These are phyloP conservation scores for Entonaema liquescens DNA, from an alignment of 495 filamentous ascomycete species.

Conservation along the genomic window DNA sequence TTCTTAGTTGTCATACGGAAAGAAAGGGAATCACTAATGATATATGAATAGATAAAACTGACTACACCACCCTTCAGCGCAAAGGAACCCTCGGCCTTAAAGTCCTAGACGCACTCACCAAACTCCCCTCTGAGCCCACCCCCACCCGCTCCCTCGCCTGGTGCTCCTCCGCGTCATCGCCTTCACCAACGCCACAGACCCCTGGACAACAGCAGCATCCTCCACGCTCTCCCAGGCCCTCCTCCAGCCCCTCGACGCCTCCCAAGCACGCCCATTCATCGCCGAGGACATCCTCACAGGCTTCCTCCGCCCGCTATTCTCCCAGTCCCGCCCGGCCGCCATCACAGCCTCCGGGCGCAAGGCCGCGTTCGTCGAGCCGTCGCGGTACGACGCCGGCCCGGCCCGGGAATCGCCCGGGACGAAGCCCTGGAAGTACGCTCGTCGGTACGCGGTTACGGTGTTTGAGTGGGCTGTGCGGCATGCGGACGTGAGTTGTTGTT, in stretches of 20 bases:
- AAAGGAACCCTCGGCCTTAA: conserved; percentile 35
- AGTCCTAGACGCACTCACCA: conserved; percentile 20
- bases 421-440: conserved; percentile 79
- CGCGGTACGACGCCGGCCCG: conserved; percentile 46
- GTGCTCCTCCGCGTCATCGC: conserved; percentile 48
- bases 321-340: conserved; percentile 67
- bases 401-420: conserved; percentile 57
- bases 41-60: conserved; percentile 28
- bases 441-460: conserved; percentile 68
- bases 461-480: conserved; percentile 70
- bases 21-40: not conserved
- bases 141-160: conserved; percentile 29
- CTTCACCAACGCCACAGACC: conserved; percentile 60
- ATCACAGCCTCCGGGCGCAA: conserved; percentile 64
- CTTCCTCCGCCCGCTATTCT: conserved; percentile 74
- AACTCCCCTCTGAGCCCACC: not conserved
- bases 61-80: conserved; percentile 29
- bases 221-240: conserved; percentile 54
- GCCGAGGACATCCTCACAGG: conserved; percentile 62
- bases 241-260: conserved; percentile 1
- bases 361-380: conserved; percentile 57
- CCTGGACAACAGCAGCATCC: conserved; percentile 62
- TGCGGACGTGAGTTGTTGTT: conserved; percentile 52
- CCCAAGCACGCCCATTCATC: conserved; percentile 49
- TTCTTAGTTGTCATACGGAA: not conserved